Conservation (phyloP, 2,329 filamentous ascomycete species). For the Venturia carpophila region DNA sequence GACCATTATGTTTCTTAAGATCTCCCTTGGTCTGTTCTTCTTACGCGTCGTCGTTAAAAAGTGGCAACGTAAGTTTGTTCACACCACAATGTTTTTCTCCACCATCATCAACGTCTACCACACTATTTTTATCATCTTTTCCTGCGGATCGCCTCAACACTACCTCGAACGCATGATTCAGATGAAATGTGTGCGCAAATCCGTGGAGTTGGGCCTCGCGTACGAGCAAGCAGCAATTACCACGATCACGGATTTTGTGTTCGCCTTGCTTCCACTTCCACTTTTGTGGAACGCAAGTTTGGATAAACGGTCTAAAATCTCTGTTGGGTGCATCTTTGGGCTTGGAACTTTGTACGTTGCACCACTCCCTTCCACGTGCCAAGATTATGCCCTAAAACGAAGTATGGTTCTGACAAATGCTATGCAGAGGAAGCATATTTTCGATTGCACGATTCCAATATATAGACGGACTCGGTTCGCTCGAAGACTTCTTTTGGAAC, state of each 20-base stretch:
- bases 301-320: conserved; percentile 35
- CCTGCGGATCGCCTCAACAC: conserved; percentile 26
- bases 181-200: conserved; percentile 16
- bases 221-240: conserved; percentile 28
- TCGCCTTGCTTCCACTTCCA: conserved; percentile 35
- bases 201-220: conserved; percentile 16
- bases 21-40: conserved; percentile 40
- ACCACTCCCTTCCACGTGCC: not conserved
- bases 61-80: conserved; percentile 31
- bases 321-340: conserved; percentile 34
- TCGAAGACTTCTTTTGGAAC: conserved; percentile 19
- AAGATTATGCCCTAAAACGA: conserved; percentile 6
- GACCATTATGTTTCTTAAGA: conserved; percentile 36
- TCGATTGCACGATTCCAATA: conserved; percentile 19
- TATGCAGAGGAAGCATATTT: conserved; percentile 18
- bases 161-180: conserved; percentile 12
- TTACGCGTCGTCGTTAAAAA: conserved; percentile 35
- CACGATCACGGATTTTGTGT: conserved; percentile 30
- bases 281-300: conserved; percentile 37
- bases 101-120: conserved; percentile 29
- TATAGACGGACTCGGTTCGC: conserved; percentile 11
- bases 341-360: conserved; percentile 31
- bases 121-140: conserved; percentile 27
- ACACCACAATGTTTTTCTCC: conserved; percentile 25
- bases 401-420: not conserved